Conservation (phyloP, 805 yeast species). For the Monosporozyma siamensis region DNA sequence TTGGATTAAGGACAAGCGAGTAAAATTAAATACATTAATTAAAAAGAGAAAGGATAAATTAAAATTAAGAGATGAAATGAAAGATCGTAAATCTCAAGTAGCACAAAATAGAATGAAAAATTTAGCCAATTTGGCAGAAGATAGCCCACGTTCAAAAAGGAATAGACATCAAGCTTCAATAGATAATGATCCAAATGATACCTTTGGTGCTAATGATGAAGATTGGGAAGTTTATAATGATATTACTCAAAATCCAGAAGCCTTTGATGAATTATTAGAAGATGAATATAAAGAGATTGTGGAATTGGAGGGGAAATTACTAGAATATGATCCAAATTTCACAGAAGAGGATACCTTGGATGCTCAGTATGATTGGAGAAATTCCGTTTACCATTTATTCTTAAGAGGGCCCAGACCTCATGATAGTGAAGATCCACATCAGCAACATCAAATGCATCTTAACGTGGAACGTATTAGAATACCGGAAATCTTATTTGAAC, state of each 20-base stretch:
- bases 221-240: slow-evolving; percentile 92
- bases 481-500: slow-evolving; percentile 89
- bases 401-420: slow-evolving; percentile 84
- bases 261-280: slow-evolving; percentile 62
- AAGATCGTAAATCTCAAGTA: slow-evolving; percentile 82
- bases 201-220: slow-evolving; percentile 90
- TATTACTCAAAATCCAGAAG: slow-evolving; percentile 60
- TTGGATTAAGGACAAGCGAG: slow-evolving; percentile 71
- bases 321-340: slow-evolving; percentile 78
- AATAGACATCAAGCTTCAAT: slow-evolving; percentile 55
- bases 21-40: slow-evolving; percentile 49
- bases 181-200: slow-evolving; percentile 87
- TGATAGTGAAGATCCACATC: slow-evolving; percentile 72
- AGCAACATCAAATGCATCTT: slow-evolving; percentile 82
- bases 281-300: slow-evolving; percentile 54
- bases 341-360: slow-evolving; percentile 78
- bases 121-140: slow-evolving; percentile 81
- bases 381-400: slow-evolving; percentile 70
- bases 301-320: slow-evolving; percentile 61
- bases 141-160: slow-evolving; percentile 36
- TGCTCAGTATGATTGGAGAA: slow-evolving; percentile 75
- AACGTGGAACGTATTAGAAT: slow-evolving; percentile 86
- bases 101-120: slow-evolving; percentile 89
- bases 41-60: slow-evolving; percentile 54
- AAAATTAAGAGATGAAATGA: slow-evolving; percentile 65